Conservation (phyloP, 2,329 filamentous ascomycete species). For the Ophiocordyceps camponoti-saundersi region DNA sequence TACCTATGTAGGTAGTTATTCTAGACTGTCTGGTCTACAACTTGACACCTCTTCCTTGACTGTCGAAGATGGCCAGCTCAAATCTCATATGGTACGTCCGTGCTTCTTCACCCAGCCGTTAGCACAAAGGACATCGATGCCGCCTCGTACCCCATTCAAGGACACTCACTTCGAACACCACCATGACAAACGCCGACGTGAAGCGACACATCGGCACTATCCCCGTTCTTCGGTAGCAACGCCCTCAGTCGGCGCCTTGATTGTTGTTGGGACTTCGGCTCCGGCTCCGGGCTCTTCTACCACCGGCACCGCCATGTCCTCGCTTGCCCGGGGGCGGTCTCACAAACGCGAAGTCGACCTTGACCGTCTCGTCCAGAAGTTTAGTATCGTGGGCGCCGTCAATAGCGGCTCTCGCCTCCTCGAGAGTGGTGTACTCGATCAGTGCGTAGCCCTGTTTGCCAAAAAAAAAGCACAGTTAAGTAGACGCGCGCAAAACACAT, state of each 20-base stretch:
- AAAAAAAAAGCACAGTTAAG: too few species aligned
- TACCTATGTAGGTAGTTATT: too few species aligned
- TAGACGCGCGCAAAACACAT: background rate
- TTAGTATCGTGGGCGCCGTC: conserved; percentile 63
- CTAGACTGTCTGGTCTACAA: too few species aligned
- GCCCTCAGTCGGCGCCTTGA: conserved; percentile 13
- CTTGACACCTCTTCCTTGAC: too few species aligned
- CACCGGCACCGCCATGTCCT: conserved; percentile 6
- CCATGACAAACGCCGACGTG: background rate
- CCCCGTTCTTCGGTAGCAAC: background rate
- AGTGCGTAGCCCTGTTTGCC: conserved; percentile 63
- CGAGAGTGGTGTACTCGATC: conserved; percentile 67
- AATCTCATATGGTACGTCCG: too few species aligned
- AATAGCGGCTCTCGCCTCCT: conserved; percentile 68
- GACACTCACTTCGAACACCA: background rate
- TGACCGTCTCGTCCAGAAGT: conserved; percentile 64
- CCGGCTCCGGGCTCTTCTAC: conserved; percentile 26
- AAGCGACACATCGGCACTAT: background rate
- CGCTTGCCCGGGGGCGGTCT: conserved; percentile 49
- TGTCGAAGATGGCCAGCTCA: too few species aligned
- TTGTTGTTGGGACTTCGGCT: conserved; percentile 29
- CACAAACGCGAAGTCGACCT: conserved; percentile 75
- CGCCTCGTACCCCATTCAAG: background rate
- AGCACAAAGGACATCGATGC: background rate
- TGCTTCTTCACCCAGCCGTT: background rate